These are phyloP conservation scores for Brassica napus DNA, from an alignment of 345 rosid genomes.

Conservation along the genomic window Da-Ae NC_063439.1:10089001-10089500, in stretches of 20 bases:
- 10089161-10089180: constrained; percentile 97
- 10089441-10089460: background rate
- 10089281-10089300: constrained; percentile 26
- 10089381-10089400: constrained; percentile 23
- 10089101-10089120: constrained; percentile 64
- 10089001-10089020: background rate
- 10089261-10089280: constrained; percentile 25
- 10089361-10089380: constrained; percentile 19
- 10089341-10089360: constrained; percentile 12
- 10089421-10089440: constrained; percentile 16
- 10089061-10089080: background rate
- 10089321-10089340: constrained; percentile 29
- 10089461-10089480: background rate
- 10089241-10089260: constrained; percentile 10
- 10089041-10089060: background rate
- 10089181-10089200: constrained; percentile 99
- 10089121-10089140: constrained; percentile 91
- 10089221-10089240: background rate
- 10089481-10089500: background rate
- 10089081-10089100: background rate
- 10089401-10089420: constrained; percentile 17
- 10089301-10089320: constrained; percentile 20
- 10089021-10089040: background rate
- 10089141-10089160: constrained; percentile 99
- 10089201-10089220: constrained; percentile 43